Evolutionary conservation across 768 basidiomycete species (phyloP), one percentile per base, ranked within the genome.

Genomic region (Tylopilus sp.): DNA sequence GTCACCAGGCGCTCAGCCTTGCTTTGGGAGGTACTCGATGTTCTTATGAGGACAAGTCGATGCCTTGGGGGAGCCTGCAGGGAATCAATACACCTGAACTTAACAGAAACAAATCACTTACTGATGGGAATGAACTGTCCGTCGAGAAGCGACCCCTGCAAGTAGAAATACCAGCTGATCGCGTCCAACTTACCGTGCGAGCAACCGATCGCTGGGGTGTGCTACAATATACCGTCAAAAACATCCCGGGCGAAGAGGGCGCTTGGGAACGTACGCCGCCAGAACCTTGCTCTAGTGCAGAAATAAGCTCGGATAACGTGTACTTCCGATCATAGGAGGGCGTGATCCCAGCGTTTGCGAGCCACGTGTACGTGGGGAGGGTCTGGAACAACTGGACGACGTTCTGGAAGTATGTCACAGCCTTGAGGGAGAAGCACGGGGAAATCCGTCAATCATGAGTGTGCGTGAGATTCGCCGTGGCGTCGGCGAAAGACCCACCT

Each of bases 341-440:
- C 4, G 79, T 80, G 60, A 93, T 92, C n/a, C 89, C 89, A 11
- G 77, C 84, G n/a, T 78, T 70, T 9, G 74, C 70, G 24, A 94
- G 82, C 81, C 81, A 89, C 13, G 79, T 73, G 69, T 83, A 91
- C 4, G 91, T 91, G 0, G 89, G 87, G 19, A 92, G 80, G 2
- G 74, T 75, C 80, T 80, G 62, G 74, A 85, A 87, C 19, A 87
- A 68, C 22, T 69, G 74, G 48, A 87, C 83, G 3, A 82, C 77
- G 9, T 56, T 73, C 53, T 80, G 60, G 71, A 86, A 86, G 71
- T 79, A 89, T 2, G 78, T 76, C 30, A 86, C 86, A 0, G 86
- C 86, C 83, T 86, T 52, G 9, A 5, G 1, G 31, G 49, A 49
- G 16, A 11, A 36, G 8, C 38, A 12, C 2, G 6, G 8, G 16